Base-by-base conservation (phyloP, 164 flowering plant genomes). In the Pachysandra terminalis region DNA sequence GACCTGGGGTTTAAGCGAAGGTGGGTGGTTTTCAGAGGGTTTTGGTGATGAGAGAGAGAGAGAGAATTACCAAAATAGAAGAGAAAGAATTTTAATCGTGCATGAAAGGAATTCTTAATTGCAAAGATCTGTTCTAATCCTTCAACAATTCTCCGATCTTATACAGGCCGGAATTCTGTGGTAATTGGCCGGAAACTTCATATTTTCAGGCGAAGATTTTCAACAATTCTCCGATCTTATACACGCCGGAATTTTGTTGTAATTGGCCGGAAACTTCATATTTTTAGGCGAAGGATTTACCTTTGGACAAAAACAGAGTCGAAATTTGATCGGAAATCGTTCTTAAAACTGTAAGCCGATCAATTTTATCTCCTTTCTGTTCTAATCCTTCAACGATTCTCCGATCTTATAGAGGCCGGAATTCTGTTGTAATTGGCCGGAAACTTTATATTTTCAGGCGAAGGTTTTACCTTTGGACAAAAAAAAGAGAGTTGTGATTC, bases 1-100 rank as follows among this genome's bases (percentile, higher is more conserved):
- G 75, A 76, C 22, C 32, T 51, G 72, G 79, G 79, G 79, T 68
- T 72, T 67, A 59, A 72, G 68, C 56, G 3, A 67, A 24, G 63
- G 59, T 21, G 66, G 55, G 66, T 70, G 70, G 73, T 59, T 67
- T 68, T 64, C 57, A 25, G 59, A 66, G 80, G 80, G 68, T 76
- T 76, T 73, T 66, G 77, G 65, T 56, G 71, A 57, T 58, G 66
- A 17, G 58, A 37, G 51, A 52, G 40, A 62, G 19, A 69, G 37
- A 45, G 41, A 59, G 56, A 35, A 0, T 25, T n/a, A n/a, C n/a
- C n/a, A n/a, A n/a, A n/a, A n/a, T n/a, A n/a, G n/a, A n/a, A n/a
- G n/a, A n/a, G n/a, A 35, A 7, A 14, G 21, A 40, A 21, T n/a
- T 4, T 21, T 3, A 59, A 23, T 54, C 53, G 10, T 59, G 70